Evolutionary conservation across 495 filamentous ascomycete species (phyloP).

Genomic region (Penicillium taxi): DNA sequence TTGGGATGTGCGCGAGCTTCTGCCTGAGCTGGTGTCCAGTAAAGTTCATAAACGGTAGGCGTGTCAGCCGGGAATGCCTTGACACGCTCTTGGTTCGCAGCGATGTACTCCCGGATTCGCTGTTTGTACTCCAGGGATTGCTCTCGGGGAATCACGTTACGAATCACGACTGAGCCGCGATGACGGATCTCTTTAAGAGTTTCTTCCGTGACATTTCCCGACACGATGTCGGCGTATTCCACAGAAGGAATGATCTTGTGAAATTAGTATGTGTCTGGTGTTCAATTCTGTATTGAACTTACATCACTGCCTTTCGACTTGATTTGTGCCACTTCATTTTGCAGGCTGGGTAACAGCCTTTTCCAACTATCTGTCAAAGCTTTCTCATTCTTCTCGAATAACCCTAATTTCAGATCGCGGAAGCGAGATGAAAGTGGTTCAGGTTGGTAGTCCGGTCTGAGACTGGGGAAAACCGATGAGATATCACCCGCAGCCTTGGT

Average conservation of each 20-base stretch:
- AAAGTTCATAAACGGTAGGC: constrained; percentile 80
- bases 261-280: not conserved
- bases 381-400: constrained; percentile 57
- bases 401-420: constrained; percentile 59
- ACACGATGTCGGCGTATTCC: constrained; percentile 46
- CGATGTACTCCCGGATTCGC: constrained; percentile 50
- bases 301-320: constrained; percentile 45
- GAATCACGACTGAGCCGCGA: constrained; percentile 55
- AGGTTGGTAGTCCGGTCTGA: constrained; percentile 55
- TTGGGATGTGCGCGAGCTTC: constrained; percentile 66
- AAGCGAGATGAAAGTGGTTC: constrained; percentile 64
- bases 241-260: constrained; percentile 52
- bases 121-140: constrained; percentile 47
- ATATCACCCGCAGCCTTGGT: constrained; percentile 62
- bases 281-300: constrained; percentile 6
- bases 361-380: constrained; percentile 59
- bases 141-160: constrained; percentile 51
- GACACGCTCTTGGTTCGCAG: constrained; percentile 42
- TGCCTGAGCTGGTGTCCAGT: constrained; percentile 76
- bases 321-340: constrained; percentile 38
- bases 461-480: constrained; percentile 72
- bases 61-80: constrained; percentile 49
- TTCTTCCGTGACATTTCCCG: constrained; percentile 34
- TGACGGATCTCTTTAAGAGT: constrained; percentile 49
- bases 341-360: constrained; percentile 54